Conservation (phyloP, 371 early-diverging fungal genomes). For the Conidiobolus incongruus region DNA sequence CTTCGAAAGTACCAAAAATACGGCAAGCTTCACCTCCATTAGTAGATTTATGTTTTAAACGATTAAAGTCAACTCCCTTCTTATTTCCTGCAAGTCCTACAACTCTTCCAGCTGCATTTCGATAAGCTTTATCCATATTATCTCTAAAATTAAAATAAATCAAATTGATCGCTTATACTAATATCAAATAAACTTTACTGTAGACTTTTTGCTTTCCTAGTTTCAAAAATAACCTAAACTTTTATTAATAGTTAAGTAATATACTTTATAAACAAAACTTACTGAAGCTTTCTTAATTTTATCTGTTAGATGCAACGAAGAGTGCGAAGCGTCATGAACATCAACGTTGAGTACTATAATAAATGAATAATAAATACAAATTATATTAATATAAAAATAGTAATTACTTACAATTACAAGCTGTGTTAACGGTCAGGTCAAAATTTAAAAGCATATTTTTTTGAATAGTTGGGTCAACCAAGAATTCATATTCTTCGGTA, state of each 20-base stretch:
- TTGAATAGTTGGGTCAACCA: slow-evolving; percentile 42
- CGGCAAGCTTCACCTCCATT: slow-evolving; percentile 32
- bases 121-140: background rate
- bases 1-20: slow-evolving; percentile 41
- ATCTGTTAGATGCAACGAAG: slow-evolving; percentile 15
- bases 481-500: slow-evolving; percentile 46
- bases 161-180: background rate
- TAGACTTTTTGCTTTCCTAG: slow-evolving; percentile 13
- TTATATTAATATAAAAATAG: background rate
- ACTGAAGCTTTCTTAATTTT: slow-evolving; percentile 18
- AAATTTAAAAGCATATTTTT: slow-evolving; percentile 51
- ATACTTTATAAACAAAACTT: slow-evolving; percentile 2
- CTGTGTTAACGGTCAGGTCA: slow-evolving; percentile 75
- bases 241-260: background rate
- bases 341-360: slow-evolving; percentile 9
- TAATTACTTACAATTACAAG: slow-evolving; percentile 37
- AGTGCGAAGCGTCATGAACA: slow-evolving; percentile 21
- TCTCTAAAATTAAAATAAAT: background rate
- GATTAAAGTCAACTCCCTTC: background rate
- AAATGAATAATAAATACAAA: background rate
- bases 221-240: slow-evolving; percentile 19
- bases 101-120: background rate
- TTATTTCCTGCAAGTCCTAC: background rate
- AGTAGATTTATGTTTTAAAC: background rate
- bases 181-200: slow-evolving; percentile 8